phyloP scores from a whole-genome alignment of 352 stramenopile species.

The Elongisporangium prolatum region DNA sequence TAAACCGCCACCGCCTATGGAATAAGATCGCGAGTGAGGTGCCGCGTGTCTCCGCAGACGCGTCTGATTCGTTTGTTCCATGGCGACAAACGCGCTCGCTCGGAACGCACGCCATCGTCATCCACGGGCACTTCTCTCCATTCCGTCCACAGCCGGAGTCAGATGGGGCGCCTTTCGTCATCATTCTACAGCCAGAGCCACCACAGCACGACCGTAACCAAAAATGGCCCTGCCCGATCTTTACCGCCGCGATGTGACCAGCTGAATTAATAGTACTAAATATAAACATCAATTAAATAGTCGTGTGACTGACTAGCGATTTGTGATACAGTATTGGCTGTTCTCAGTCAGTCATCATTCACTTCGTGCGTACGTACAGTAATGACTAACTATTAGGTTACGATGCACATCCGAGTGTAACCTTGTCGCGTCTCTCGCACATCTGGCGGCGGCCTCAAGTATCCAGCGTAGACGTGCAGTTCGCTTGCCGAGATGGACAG shows the following conservation, averaged over 20 bases:
- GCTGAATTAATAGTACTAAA: neutral
- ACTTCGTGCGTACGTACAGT: neutral
- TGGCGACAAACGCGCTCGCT: neutral
- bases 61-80: neutral
- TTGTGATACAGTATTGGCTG: no score
- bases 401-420: neutral
- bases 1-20: neutral
- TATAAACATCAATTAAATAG: no score
- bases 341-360: neutral
- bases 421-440: neutral
- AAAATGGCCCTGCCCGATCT: neutral
- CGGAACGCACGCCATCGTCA: neutral
- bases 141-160: neutral
- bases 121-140: neutral
- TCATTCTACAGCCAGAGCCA: neutral
- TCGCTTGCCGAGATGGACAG: neutral
- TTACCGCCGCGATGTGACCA: neutral
- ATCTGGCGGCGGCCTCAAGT: neutral
- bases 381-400: neutral
- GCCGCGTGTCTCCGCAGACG: neutral
- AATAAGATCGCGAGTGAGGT: neutral
- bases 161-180: neutral
- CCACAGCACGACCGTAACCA: neutral
- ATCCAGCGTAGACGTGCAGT: neutral
- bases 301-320: no score